phyloP scores from a whole-genome alignment of 2,329 filamentous ascomycete species.

The Mycogone perniciosa region DNA sequence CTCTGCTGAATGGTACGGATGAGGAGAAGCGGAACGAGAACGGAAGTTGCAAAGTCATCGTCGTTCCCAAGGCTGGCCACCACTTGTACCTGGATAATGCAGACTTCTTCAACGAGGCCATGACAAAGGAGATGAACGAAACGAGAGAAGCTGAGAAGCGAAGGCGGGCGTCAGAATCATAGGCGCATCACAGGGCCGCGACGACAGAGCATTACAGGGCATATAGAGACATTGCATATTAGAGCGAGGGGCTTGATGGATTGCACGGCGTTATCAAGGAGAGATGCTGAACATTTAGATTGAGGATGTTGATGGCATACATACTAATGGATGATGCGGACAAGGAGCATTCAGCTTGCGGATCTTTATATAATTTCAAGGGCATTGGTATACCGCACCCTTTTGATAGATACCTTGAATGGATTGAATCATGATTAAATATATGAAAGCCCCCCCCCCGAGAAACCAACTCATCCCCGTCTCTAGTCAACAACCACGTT shows the following conservation, averaged over 20 bases:
- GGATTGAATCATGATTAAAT: background rate
- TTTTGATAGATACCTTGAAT: no score
- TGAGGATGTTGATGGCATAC: no score
- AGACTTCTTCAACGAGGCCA: constrained; percentile 48
- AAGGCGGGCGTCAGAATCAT: constrained; percentile 6
- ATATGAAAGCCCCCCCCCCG: background rate
- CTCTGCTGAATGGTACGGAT: constrained; percentile 54
- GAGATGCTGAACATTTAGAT: background rate
- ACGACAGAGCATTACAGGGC: background rate
- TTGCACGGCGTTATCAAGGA: background rate
- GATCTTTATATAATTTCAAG: no score
- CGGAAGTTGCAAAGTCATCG: constrained; percentile 73
- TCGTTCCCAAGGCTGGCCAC: constrained; percentile 59
- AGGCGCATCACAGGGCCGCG: background rate
- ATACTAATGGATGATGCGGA: no score
- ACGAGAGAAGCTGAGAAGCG: constrained; percentile 31
- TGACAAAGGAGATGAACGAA: constrained; percentile 49
- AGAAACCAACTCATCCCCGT: background rate
- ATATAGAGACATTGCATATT: background rate
- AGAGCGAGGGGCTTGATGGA: background rate
- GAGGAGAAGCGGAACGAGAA: constrained; percentile 68
- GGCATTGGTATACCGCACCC: no score
- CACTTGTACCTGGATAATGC: constrained; percentile 56
- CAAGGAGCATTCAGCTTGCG: no score
- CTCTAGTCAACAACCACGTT: constrained; percentile 15